Base-by-base conservation (phyloP, 306 rosid species). In the Medicago lupulina region DNA sequence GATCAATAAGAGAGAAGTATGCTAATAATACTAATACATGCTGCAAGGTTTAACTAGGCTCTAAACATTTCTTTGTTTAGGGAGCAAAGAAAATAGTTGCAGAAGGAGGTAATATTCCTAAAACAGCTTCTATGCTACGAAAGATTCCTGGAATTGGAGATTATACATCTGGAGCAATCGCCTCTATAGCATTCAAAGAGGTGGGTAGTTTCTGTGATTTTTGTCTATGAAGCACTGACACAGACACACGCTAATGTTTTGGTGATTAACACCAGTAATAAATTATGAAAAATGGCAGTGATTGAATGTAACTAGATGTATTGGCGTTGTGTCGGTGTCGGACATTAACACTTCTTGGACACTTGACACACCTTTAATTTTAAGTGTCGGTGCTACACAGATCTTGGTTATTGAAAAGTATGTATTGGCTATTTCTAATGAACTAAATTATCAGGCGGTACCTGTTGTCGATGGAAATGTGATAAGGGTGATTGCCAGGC, bases 381-480 rank as follows among this genome's bases (percentile, higher is more conserved):
- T 31, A 31, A 31, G 36, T 31, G 36, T 31, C 6, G 36, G 36
- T 31, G 36, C 36, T 31, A 31, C 36, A 31, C 4, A 31, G 34
- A 28, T 28, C 34, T 31, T 46, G 74, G 71, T 81, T 80, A 68
- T 9, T 57, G 31, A 36, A 77, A 80, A 47, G 31, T 36, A 46
- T 15, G 21, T 58, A 23, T 61, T 59, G 60, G 71, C 36, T 47
- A 36, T 53, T 76, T 73, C 83, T 80, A 54, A 88, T 83, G 72
- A 47, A 47, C 41, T 76, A 15, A 68, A 21, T 49, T 83, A 67
- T 68, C 96, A 93, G 98, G 92, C 76, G 43, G 96, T 87, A 84
- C 98, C 98, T 7, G 94, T 94, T 75, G 97, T 94, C 49, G 98
- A 94, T 78, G 97, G 98, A 54, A 94, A 94, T 81, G 98, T 94